A percentile compares a stretch with the other conserved stretches of the same genome.
phyloP scores from a whole-genome alignment of 768 basidiomycete genomes.

The Russula sp. region DNA sequence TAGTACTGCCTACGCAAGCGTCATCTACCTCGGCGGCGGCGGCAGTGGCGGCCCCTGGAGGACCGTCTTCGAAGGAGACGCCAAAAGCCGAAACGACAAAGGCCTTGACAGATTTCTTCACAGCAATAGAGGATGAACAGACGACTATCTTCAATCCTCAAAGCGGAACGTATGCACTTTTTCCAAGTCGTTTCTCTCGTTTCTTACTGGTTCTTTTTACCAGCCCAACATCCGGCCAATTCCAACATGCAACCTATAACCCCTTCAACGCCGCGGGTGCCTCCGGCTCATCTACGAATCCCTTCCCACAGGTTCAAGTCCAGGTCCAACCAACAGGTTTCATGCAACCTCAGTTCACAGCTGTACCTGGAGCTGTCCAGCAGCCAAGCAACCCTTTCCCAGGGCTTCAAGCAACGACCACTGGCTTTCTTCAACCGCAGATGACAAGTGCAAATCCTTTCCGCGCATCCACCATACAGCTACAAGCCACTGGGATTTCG shows the following conservation, averaged over 20 bases:
- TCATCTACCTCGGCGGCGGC: conserved; percentile 28
- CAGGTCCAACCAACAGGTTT: conserved; percentile 49
- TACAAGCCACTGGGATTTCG: conserved; percentile 19
- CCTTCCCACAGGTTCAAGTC: conserved; percentile 29
- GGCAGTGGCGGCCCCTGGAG: conserved; percentile 22
- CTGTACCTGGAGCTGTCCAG: conserved; percentile 12
- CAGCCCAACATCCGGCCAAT: conserved; percentile 46
- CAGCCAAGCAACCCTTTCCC: conserved; percentile 31
- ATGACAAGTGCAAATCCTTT: conserved; percentile 61
- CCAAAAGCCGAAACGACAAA: conserved; percentile 38
- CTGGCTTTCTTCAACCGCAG: conserved; percentile 45
- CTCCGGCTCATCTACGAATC: conserved; percentile 49
- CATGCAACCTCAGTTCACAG: conserved; percentile 29
- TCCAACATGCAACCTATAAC: conserved; percentile 59
- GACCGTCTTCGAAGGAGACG: conserved; percentile 27
- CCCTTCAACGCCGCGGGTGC: conserved; percentile 66
- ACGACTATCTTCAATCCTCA: conserved; percentile 64
- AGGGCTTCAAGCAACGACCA: conserved; percentile 51
- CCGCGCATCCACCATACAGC: conserved; percentile 57
- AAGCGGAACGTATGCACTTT: conserved; percentile 43
- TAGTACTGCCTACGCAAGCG: conserved; percentile 15
- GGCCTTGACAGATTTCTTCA: conserved; percentile 78
- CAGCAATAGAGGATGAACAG: conserved; percentile 78
- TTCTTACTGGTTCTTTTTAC: background rate
- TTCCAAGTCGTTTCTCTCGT: background rate